Evolutionary conservation across 2,329 filamentous ascomycete species (phyloP).

Genomic region (Trichoderma oligosporum): DNA sequence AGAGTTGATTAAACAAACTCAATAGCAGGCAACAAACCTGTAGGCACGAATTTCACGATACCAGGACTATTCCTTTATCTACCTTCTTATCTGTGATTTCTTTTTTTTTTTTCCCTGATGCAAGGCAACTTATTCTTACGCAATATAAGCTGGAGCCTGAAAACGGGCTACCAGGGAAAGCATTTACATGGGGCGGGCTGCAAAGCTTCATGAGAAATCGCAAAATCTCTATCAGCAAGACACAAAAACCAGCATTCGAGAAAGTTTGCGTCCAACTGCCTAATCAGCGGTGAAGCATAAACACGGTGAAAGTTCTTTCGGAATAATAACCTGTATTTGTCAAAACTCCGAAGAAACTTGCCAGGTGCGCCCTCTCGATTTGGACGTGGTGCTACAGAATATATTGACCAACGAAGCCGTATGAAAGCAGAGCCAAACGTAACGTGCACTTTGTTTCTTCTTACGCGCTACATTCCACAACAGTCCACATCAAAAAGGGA

Average conservation of each 20-base stretch:
- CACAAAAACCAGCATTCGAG: background rate
- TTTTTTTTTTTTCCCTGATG: background rate
- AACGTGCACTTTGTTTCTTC: background rate
- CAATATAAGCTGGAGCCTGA: too few relatives aligned
- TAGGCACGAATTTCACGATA: conserved; percentile 1
- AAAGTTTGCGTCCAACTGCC: background rate
- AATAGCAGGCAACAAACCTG: background rate
- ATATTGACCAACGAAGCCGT: background rate
- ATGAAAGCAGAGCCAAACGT: background rate
- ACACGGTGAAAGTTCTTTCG: background rate
- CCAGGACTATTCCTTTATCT: background rate
- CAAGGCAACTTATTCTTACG: too few relatives aligned
- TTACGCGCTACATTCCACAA: background rate
- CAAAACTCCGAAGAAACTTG: background rate
- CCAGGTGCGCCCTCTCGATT: background rate
- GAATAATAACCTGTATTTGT: background rate
- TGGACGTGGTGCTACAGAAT: background rate
- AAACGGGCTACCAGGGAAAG: background rate
- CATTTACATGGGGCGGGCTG: background rate
- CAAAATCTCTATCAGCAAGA: background rate
- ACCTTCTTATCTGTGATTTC: background rate
- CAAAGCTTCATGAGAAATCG: background rate
- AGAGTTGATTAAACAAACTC: background rate
- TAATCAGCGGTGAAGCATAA: background rate
- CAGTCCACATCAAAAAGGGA: background rate